Evolutionary conservation across 164 flowering plant genomes (phyloP).

Genomic region (Macadamia integrifolia): DNA sequence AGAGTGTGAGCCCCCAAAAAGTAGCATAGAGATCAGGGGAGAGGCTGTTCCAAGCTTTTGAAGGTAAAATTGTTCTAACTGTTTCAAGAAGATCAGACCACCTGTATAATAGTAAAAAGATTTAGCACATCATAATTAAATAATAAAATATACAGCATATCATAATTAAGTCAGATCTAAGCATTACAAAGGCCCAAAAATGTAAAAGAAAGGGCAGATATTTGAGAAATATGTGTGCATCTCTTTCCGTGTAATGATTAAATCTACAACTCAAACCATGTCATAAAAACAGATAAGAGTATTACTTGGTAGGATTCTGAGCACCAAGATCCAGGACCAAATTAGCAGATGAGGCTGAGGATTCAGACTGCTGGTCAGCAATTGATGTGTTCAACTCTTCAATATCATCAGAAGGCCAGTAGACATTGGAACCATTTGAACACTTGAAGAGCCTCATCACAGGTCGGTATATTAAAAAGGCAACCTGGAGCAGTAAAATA

Average conservation of each 20-base stretch:
- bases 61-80: conserved; percentile 75
- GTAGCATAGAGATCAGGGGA: conserved; percentile 98
- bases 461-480: conserved; percentile 90
- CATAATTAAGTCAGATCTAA: neutral
- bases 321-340: conserved; percentile 69
- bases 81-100: conserved; percentile 91
- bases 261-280: neutral
- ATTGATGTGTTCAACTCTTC: conserved; percentile 26
- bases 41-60: conserved; percentile 98
- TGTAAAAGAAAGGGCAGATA: neutral
- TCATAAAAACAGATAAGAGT: conserved; percentile 3
- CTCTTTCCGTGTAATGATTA: neutral
- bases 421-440: conserved; percentile 40
- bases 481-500: conserved; percentile 54
- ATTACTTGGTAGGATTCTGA: conserved; percentile 54
- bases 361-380: conserved; percentile 41
- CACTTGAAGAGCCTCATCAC: conserved; percentile 89
- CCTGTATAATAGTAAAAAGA: conserved; percentile 37
- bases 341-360: conserved; percentile 23
- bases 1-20: conserved; percentile 97
- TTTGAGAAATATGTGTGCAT: neutral
- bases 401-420: conserved; percentile 73
- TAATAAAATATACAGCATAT: no score
- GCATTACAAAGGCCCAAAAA: neutral
- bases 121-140: neutral